Conservation (phyloP, 169 alveolate genomes). For the Babesia bigemina region DNA sequence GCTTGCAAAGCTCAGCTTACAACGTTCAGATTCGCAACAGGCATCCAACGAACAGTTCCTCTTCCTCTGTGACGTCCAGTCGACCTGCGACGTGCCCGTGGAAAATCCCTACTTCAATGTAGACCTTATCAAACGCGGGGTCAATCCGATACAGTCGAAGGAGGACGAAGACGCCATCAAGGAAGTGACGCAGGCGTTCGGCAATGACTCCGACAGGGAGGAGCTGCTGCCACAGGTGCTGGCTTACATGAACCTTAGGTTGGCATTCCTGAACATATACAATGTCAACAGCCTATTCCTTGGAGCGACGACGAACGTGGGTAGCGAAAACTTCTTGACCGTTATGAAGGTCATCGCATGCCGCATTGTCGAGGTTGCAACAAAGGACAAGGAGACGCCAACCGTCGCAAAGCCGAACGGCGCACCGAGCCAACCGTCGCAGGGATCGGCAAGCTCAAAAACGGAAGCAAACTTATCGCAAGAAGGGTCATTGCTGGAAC, state of each 20-base stretch:
- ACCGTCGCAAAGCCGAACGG: background rate
- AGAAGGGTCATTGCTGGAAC: constrained; percentile 58
- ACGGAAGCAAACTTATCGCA: background rate
- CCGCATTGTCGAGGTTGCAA: constrained; percentile 17
- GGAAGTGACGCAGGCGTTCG: constrained; percentile 62
- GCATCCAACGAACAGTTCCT: constrained; percentile 32
- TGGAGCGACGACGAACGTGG: constrained; percentile 35
- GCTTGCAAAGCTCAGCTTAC: constrained; percentile 3
- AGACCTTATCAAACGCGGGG: constrained; percentile 42
- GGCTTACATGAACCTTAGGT: constrained; percentile 59
- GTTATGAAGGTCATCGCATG: constrained; percentile 34
- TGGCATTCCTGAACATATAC: constrained; percentile 67
- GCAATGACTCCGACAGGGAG: constrained; percentile 56
- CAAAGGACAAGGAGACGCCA: constrained; percentile 14
- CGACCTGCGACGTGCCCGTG: constrained; percentile 30
- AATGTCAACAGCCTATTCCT: constrained; percentile 45
- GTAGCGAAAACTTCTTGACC: background rate
- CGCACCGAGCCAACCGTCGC: background rate
- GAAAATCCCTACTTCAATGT: constrained; percentile 55
- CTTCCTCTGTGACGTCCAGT: constrained; percentile 59
- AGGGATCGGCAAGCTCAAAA: background rate
- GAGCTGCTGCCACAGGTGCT: constrained; percentile 66
- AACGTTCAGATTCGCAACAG: constrained; percentile 9
- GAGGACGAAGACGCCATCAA: constrained; percentile 64
- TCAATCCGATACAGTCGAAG: constrained; percentile 54